A percentile compares a stretch with the other conserved stretches of the same genome.
Conservation (phyloP, 73 alveolate genomes). For the Symbiodinium natans region DNA sequence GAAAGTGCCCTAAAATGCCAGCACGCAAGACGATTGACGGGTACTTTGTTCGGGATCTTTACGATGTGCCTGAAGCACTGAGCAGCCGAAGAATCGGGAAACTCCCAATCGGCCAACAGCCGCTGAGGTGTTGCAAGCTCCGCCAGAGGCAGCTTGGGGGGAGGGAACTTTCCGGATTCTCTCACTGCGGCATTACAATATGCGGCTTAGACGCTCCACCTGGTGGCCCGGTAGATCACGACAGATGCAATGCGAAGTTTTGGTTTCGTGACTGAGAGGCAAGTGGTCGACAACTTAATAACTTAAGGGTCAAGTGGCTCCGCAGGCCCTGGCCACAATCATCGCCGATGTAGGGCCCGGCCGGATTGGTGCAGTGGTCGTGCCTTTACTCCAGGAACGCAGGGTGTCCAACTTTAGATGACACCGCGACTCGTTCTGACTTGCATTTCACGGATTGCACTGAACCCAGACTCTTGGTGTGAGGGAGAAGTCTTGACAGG, state of each 20-base stretch:
- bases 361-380: slow-evolving; percentile 36
- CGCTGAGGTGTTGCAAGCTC: background rate
- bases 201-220: background rate
- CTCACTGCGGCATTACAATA: no score
- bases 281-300: no score
- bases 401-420: background rate
- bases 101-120: no score
- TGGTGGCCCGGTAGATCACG: background rate
- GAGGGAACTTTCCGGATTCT: no score
- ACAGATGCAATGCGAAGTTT: background rate
- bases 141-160: background rate
- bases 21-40: no score
- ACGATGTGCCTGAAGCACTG: no score
- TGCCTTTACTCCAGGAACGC: slow-evolving; percentile 46
- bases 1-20: background rate
- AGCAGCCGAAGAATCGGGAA: no score
- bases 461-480: no score
- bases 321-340: slow-evolving; percentile 39
- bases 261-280: background rate
- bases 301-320: no score
- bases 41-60: no score
- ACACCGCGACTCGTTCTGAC: no score
- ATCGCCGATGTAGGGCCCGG: slow-evolving; percentile 33
- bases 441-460: no score
- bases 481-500: slow-evolving; percentile 37